Evolutionary conservation across 164 flowering plant genomes (phyloP).

Genomic region (Euptelea pleiosperma): DNA sequence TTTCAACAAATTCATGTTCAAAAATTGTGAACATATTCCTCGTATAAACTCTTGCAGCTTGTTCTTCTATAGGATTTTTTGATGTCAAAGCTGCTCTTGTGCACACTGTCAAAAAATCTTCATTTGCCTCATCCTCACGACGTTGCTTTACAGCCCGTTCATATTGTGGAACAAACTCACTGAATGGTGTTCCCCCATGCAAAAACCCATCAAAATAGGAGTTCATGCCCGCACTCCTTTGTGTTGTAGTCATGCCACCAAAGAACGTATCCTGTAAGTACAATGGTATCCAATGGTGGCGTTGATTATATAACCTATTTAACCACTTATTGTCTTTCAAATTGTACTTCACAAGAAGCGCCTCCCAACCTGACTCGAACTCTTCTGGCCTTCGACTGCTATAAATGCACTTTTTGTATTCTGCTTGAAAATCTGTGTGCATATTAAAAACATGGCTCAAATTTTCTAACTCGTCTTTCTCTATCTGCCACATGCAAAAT

Average conservation of each 20-base stretch:
- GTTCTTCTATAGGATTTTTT: conserved; percentile 23
- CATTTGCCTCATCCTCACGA: conserved; percentile 18
- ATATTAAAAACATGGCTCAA: conserved; percentile 9
- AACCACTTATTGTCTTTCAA: conserved; percentile 37
- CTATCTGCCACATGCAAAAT: conserved; percentile 14
- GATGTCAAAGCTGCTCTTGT: conserved; percentile 16
- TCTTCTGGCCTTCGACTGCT: conserved; percentile 12
- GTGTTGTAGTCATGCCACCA: conserved; percentile 34
- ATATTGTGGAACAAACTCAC: conserved; percentile 31
- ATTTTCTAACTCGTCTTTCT: conserved; percentile 12
- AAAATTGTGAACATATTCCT: conserved; percentile 16
- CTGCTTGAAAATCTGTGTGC: conserved; percentile 11
- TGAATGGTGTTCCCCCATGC: conserved; percentile 26
- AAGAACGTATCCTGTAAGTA: conserved; percentile 30
- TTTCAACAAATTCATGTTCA: conserved; percentile 18
- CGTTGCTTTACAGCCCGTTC: conserved; percentile 17
- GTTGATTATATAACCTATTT: conserved; percentile 29
- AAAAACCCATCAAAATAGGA: conserved; percentile 36
- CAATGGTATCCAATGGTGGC: conserved; percentile 35
- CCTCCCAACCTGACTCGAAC: conserved; percentile 27
- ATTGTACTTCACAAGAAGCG: conserved; percentile 27
- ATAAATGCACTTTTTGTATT: conserved; percentile 13
- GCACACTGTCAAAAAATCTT: conserved; percentile 18
- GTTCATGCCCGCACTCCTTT: conserved; percentile 21
- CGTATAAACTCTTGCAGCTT: conserved; percentile 22